phyloP scores from a whole-genome alignment of 768 basidiomycete species.

The Leccinum arenicola region DNA sequence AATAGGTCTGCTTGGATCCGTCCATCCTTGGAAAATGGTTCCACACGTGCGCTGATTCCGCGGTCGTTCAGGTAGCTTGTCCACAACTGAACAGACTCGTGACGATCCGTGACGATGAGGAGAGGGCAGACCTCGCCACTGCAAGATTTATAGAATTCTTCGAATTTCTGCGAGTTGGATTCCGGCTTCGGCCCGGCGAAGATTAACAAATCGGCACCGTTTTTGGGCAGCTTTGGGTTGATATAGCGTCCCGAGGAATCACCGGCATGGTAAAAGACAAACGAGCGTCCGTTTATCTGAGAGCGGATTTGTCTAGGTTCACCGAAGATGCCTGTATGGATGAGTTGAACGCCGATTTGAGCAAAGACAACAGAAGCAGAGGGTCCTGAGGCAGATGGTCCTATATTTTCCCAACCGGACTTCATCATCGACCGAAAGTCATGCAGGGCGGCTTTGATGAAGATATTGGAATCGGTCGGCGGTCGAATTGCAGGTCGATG shows the following conservation, averaged over 20 bases:
- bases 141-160: constrained; percentile 16
- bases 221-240: constrained; percentile 19
- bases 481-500: constrained; percentile 15
- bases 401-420: constrained; percentile 25
- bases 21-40: background rate
- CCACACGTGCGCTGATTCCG: constrained; percentile 18
- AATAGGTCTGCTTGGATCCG: constrained; percentile 3
- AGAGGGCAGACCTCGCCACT: constrained; percentile 26
- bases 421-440: constrained; percentile 28
- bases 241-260: constrained; percentile 15
- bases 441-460: constrained; percentile 26
- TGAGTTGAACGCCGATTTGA: constrained; percentile 14
- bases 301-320: constrained; percentile 16
- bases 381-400: constrained; percentile 6
- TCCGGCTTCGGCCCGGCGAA: constrained; percentile 16
- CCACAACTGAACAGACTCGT: constrained; percentile 10
- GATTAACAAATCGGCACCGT: constrained; percentile 24
- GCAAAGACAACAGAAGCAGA: constrained; percentile 19
- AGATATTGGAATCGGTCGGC: constrained; percentile 15
- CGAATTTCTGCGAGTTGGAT: constrained; percentile 9
- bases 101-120: constrained; percentile 17
- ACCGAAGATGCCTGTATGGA: constrained; percentile 15
- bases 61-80: background rate
- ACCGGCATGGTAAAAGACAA: constrained; percentile 21
- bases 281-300: constrained; percentile 23